Evolutionary conservation across 805 yeast genomes (phyloP), one percentile per base, ranked within the genome.

Genomic region (Teunomyces kruisii): DNA sequence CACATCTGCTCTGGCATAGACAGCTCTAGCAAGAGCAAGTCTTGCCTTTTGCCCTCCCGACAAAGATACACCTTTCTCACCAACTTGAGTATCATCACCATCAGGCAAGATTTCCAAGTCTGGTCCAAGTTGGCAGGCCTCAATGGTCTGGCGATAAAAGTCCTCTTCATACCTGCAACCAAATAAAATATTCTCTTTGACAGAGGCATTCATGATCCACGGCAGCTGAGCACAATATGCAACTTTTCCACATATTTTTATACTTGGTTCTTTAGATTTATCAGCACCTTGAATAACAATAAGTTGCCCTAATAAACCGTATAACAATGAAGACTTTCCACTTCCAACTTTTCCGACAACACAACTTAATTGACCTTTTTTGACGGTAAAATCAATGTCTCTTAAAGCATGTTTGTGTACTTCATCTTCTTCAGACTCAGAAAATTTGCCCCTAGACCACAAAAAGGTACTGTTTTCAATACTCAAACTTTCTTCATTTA

Each of bases 1-100:
- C 7, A 61, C 47, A 35, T 61, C 66, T 2, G 66, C 61, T 32
- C 62, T 42, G 2, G 64, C 53, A 40, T 61, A 61, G 12, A 61
- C 56, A 1, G 66, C 65, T 32, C 66, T 54, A 2, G 66, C 66
- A 45, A 61, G 55, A 0, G 64, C 57, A 9, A 61, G 52, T 41
- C 66, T 50, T 6, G 65, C 65, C 43, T 58, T 61, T 28, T 61
- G 66, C 8, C 66, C 66, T 16, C 65, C 66, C 7, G 65, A 60
- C 15, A 61, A 55, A 9, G 63, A 55, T 12, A 61, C 62, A 14
- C 66, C 66, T 38, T 59, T 58, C 29, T 61, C 66, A 4, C 66
- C 66, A 8, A 61, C 66, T 8, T 57, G 49, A 0, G 64, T 61
- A 9, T 57, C 53, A 39, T 61, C 64, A 1, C 63, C 64, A 40